Base-by-base conservation (phyloP, 768 basidiomycete species). In the Leccinellum luteum region DNA sequence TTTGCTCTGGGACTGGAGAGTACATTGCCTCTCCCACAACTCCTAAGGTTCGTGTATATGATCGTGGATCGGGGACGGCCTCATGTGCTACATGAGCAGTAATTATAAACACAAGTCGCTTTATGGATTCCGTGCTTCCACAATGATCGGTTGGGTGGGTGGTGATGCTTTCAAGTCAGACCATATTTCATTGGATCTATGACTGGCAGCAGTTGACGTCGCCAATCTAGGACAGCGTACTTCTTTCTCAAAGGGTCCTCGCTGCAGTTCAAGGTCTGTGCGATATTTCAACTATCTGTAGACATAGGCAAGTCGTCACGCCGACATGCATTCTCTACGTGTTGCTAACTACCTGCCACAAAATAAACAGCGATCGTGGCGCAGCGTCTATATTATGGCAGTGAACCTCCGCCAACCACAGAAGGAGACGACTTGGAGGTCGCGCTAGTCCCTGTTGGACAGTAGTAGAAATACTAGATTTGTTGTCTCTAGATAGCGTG, bases 121-220 rank as follows among this genome's bases (percentile, higher is more conserved):
- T 48, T 92, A 92, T 72, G 92, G 92, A 34, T 94, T 94, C 73
- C 83, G 91, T 32, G 81, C 84, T 72, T 90, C 90, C 7, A 94
- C 92, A 3, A 72, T 94, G 50, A 66, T 92, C 34, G 92, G 92
- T 30, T 93, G 92, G 92, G 75, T 83, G 48, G 90, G 87, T 57
- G 92, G 92, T 61, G 92, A 94, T 72, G 72, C 83, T 17, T 93
- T 90, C 82, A 94, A 94, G 92, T 91, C 64, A 60, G 79, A 59
- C 57, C 30, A 51, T 48, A 43, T 19, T 43, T 41, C 64, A 43
- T 55, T 49, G 53, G 25, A 57, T 56, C 31, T 57, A 27, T 47
- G 38, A 48, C 34, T 17, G 19, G 48, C 21, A 51, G 51, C 28
- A 41, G 21, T 57, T 74, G 56, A 74, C 56, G 47, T 62, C 44